phyloP scores from a whole-genome alignment of 179 eudicot species.

The Dionaea muscipula region DNA sequence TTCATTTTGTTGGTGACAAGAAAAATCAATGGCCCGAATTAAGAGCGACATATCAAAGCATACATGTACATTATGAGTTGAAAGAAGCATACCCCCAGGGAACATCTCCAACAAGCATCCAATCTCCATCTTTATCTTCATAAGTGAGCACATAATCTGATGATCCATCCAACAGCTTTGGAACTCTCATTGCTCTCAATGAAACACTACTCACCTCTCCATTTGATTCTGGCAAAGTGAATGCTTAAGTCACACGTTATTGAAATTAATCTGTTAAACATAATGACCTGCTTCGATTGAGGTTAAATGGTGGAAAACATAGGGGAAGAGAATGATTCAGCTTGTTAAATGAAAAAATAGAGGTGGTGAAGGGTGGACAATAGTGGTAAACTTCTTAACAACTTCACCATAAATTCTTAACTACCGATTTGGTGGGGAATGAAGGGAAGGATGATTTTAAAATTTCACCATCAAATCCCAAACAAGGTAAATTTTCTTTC shows the following conservation, averaged over 20 bases:
- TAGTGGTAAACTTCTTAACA: no score
- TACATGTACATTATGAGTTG: neutral
- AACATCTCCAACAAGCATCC: slow-evolving; percentile 97
- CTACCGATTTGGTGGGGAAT: no score
- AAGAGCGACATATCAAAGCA: neutral
- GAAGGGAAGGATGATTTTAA: no score
- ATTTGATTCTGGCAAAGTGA: slow-evolving; percentile 25
- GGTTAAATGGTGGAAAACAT: neutral
- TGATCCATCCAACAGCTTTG: slow-evolving; percentile 53
- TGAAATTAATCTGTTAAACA: neutral
- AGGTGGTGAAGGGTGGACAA: no score
- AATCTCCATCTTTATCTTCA: slow-evolving; percentile 90
- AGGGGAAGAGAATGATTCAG: no score
- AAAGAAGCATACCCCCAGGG: slow-evolving; percentile 60
- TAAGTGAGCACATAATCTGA: slow-evolving; percentile 79
- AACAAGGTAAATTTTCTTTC: no score
- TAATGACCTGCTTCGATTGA: neutral
- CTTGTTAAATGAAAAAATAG: no score
- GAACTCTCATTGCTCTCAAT: slow-evolving; percentile 31
- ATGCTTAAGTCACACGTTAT: slow-evolving; percentile 3
- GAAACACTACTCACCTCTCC: slow-evolving; percentile 30
- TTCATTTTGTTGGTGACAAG: no score
- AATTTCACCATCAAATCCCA: no score
- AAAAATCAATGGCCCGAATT: neutral
- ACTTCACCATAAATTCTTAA: no score